Percentiles rank a stretch among this genome's conserved stretches.
Evolutionary conservation across 2,329 filamentous ascomycete species (phyloP).

Genomic region (Sordariomycetes sp.): DNA sequence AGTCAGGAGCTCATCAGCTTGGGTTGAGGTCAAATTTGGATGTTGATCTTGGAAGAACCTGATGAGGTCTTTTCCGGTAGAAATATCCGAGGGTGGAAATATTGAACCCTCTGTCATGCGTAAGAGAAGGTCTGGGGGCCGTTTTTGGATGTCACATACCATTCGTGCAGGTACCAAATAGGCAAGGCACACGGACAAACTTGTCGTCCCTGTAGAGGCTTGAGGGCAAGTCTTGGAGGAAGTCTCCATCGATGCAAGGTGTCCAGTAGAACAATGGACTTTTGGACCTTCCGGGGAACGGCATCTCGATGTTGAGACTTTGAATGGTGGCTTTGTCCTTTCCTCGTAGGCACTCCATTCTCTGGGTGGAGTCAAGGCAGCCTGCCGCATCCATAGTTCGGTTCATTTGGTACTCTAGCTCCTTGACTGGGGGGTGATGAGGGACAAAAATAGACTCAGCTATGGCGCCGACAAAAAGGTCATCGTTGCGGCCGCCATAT

Average conservation of each 20-base stretch:
- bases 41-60: slow-evolving; percentile 37
- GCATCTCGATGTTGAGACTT: slow-evolving; percentile 25
- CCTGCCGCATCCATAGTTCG: slow-evolving; percentile 21
- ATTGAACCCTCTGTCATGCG: slow-evolving; percentile 30
- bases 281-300: slow-evolving; percentile 26
- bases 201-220: slow-evolving; percentile 25
- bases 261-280: slow-evolving; percentile 39
- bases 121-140: not conserved
- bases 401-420: slow-evolving; percentile 40
- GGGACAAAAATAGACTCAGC: slow-evolving; percentile 41
- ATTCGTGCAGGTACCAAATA: slow-evolving; percentile 34
- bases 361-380: slow-evolving; percentile 20
- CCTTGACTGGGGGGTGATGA: slow-evolving; percentile 29
- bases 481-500: slow-evolving; percentile 32
- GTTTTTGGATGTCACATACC: slow-evolving; percentile 17
- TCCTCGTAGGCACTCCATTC: slow-evolving; percentile 32
- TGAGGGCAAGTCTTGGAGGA: slow-evolving; percentile 32
- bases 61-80: slow-evolving; percentile 20
- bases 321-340: slow-evolving; percentile 26
- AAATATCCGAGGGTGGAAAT: slow-evolving; percentile 29
- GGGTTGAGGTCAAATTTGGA: slow-evolving; percentile 26
- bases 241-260: slow-evolving; percentile 37
- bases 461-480: slow-evolving; percentile 35
- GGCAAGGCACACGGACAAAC: slow-evolving; percentile 33
- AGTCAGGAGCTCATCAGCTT: slow-evolving; percentile 23